Conservation (phyloP, 148 eudicot genomes). For the Camellia japonica region DNA sequence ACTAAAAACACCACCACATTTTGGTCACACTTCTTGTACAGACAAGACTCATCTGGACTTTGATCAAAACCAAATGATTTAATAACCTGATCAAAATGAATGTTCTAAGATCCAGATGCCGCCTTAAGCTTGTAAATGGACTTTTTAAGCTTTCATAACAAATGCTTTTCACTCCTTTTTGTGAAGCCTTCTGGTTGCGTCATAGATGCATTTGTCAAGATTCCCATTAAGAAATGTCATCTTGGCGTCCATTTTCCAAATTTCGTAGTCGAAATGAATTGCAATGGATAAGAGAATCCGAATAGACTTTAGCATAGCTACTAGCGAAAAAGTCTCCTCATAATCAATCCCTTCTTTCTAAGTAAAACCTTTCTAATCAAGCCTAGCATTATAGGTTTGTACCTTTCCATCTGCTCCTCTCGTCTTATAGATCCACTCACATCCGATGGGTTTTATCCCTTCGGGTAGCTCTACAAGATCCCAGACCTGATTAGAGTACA, state of each 20-base stretch:
- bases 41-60: neutral
- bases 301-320: neutral
- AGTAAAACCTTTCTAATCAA: neutral
- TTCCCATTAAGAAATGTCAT: neutral
- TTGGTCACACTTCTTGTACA: neutral
- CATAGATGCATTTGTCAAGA: too few species aligned
- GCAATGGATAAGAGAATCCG: neutral
- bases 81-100: too few species aligned
- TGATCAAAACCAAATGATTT: too few species aligned
- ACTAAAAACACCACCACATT: too few species aligned
- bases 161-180: too few species aligned
- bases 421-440: too few species aligned
- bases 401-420: neutral
- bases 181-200: too few species aligned
- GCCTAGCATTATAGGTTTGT: neutral
- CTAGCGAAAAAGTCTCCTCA: neutral
- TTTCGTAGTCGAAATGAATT: neutral
- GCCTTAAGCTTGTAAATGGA: too few species aligned
- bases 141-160: too few species aligned
- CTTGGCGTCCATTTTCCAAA: neutral
- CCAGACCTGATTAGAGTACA: neutral
- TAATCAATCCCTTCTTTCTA: neutral
- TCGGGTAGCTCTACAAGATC: too few species aligned
- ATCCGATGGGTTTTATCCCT: too few species aligned
- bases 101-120: too few species aligned